phyloP scores from a whole-genome alignment of 148 eudicot genomes.

The Selenicereus undatus region DNA sequence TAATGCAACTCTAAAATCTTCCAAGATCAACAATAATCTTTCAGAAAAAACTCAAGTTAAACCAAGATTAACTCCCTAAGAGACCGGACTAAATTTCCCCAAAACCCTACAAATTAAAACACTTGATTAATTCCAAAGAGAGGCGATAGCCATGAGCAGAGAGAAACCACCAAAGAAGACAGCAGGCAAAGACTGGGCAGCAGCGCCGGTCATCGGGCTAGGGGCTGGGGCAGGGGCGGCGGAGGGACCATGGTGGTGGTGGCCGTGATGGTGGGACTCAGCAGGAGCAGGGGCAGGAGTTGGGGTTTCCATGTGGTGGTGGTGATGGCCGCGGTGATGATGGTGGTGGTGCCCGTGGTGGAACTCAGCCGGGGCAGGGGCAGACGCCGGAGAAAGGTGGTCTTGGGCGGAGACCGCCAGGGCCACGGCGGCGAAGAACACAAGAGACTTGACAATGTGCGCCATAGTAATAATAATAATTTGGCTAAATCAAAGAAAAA shows the following conservation, averaged over 20 bases:
- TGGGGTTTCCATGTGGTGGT: neutral
- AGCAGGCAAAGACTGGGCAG: neutral
- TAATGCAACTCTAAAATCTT: neutral
- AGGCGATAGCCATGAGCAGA: neutral
- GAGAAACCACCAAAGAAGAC: conserved; percentile 1
- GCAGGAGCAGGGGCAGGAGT: neutral
- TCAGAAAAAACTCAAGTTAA: no score
- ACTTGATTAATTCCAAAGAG: neutral
- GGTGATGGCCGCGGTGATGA: neutral
- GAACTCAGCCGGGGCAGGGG: neutral
- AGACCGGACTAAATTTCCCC: neutral
- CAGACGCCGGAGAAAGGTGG: neutral
- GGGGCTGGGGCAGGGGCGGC: conserved; percentile 15
- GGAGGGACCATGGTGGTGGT: neutral
- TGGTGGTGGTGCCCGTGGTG: neutral
- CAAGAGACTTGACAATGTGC: neutral
- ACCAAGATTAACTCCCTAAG: neutral
- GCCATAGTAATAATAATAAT: neutral
- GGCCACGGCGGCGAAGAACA: neutral
- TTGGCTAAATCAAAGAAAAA: no score
- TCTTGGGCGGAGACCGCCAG: conserved; percentile 4
- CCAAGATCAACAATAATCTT: neutral
- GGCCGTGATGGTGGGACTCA: neutral
- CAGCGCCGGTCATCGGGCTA: neutral
- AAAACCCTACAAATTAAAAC: neutral